Conservation (phyloP, 805 yeast species). For the Nakazawaea sp. region DNA sequence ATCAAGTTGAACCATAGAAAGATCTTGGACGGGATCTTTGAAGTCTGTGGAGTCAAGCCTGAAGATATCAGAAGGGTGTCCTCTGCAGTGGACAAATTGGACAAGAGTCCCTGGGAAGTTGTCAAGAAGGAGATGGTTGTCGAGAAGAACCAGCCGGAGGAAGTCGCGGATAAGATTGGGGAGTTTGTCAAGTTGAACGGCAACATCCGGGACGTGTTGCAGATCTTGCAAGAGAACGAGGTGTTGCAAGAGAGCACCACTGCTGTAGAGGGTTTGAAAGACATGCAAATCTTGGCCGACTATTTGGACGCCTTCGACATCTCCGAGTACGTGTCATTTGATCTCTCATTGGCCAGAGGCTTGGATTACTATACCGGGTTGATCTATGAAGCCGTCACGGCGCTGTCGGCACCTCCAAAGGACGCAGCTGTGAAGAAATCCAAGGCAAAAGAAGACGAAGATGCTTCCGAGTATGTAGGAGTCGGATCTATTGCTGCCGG, state of each 20-base stretch:
- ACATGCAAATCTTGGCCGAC: constrained; percentile 67
- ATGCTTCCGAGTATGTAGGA: constrained; percentile 94
- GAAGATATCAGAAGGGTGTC: constrained; percentile 92
- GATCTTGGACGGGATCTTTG: constrained; percentile 91
- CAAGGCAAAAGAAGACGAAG: constrained; percentile 58
- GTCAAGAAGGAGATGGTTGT: constrained; percentile 88
- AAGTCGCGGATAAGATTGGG: constrained; percentile 90
- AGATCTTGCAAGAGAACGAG: constrained; percentile 48
- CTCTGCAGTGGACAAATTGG: constrained; percentile 94
- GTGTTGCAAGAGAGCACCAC: constrained; percentile 54
- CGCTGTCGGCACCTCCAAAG: constrained; percentile 92
- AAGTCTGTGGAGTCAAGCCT: constrained; percentile 88
- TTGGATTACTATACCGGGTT: constrained; percentile 96
- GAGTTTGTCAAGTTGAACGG: constrained; percentile 86
- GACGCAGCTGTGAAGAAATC: constrained; percentile 65
- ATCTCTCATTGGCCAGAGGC: constrained; percentile 94
- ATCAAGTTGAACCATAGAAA: constrained; percentile 93
- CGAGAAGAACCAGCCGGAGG: constrained; percentile 87
- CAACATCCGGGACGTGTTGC: constrained; percentile 55
- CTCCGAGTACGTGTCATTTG: constrained; percentile 65
- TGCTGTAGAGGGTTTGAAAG: constrained; percentile 77
- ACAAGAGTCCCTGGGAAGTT: constrained; percentile 91
- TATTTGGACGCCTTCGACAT: constrained; percentile 83
- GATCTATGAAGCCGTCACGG: constrained; percentile 93
- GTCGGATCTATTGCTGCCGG: constrained; percentile 99